Base-by-base conservation (phyloP, 2,329 filamentous ascomycete species). In the Stemphylium lycopersici region DNA sequence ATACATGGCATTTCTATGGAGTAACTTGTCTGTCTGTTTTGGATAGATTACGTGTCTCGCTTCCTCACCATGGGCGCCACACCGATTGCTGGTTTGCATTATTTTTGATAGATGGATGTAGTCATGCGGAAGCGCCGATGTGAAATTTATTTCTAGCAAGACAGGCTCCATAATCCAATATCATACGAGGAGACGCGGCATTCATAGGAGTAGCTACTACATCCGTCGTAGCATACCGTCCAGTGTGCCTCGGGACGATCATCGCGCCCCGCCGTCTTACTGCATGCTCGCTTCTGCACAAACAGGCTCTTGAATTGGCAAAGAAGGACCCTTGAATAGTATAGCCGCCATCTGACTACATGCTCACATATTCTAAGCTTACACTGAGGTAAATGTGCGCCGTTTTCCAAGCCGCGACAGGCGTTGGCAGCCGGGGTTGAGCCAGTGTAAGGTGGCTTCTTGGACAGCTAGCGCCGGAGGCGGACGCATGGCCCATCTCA, bases 391-490 rank as follows among this genome's bases (percentile, higher is more conserved):
- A n/a, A 42, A 33, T 6, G 6, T 7, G 13, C 6, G 13, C 29
- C n/a, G 18, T 32, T 20, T 20, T 2, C n/a, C 24, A n/a, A 13
- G 39, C 33, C 33, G 15, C 39, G 39, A 52, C 20, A 24, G 26
- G 33, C 38, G 26, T 32, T 16, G 20, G 26, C 33, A 26, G 20
- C 26, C 15, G 26, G 40, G 33, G 39, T 39, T 12, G 45, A 20
- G 8, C 12, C 31, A 36, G 29, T 29, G 34, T 39, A 26, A 40
- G 18, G 26, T 24, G 51, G 20, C 31, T 29, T 31, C 20, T 40
- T 31, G 34, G 46, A 52, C 37, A 42, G 50, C 33, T 55, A 51
- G 52, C 48, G 52, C 48, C 48, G 42, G 52, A 46, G 42, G 26
- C 13, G 31, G 42, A 33, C 13, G 31, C 13, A 37, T 49, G 22